Evolutionary conservation across 2,329 filamentous ascomycete species (phyloP).

Genomic region (Colletotrichum limetticola): DNA sequence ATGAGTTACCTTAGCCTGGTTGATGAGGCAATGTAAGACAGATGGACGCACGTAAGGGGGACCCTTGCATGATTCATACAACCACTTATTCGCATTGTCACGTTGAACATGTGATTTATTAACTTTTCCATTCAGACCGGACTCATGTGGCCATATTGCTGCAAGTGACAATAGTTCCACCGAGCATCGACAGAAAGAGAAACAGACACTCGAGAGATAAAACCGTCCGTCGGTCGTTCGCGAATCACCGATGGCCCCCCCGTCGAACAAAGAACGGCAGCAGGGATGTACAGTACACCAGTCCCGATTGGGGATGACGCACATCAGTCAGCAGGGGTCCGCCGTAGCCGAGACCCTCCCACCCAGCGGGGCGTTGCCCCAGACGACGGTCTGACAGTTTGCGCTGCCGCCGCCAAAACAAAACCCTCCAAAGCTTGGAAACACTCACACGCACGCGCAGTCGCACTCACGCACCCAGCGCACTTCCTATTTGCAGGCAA

Average conservation of each 20-base stretch:
- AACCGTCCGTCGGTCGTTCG: background rate
- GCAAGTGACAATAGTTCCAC: background rate
- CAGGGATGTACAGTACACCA: background rate
- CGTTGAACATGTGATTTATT: slow-evolving; percentile 24
- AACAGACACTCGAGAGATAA: background rate
- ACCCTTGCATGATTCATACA: background rate
- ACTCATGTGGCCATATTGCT: background rate
- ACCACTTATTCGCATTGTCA: background rate
- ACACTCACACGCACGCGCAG: background rate
- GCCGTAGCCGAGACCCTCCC: background rate
- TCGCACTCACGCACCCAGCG: background rate
- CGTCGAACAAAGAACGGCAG: slow-evolving; percentile 12
- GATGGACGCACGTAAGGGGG: background rate
- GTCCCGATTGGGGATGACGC: background rate
- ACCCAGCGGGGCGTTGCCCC: slow-evolving; percentile 7
- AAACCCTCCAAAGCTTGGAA: background rate
- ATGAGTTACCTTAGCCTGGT: background rate
- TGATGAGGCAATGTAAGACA: slow-evolving; percentile 18
- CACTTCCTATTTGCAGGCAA: no score
- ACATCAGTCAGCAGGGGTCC: slow-evolving; percentile 1
- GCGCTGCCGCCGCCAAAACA: slow-evolving; percentile 15
- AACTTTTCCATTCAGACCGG: background rate
- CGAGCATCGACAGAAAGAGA: background rate
- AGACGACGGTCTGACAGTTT: slow-evolving; percentile 3
- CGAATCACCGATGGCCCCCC: background rate